Percentiles rank a stretch among this genome's conserved stretches.
phyloP scores from a whole-genome alignment of 169 alveolate species.

The Cryptosporidium canis region DNA sequence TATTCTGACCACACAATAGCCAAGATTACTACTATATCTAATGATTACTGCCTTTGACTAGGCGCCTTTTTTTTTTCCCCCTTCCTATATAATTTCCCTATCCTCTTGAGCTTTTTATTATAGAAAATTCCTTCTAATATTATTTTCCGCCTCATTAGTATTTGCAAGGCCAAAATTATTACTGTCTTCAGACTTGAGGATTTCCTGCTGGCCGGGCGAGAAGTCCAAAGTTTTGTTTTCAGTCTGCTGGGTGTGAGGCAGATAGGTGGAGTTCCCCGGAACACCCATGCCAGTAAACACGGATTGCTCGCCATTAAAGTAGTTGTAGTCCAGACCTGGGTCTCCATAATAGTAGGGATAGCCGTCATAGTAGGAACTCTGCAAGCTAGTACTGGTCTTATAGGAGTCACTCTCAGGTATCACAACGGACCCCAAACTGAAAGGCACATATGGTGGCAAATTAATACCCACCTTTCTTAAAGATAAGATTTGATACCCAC shows the following conservation, averaged over 20 bases:
- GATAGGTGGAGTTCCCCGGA: not conserved
- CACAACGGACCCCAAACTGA: conserved; percentile 58
- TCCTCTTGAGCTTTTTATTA: not conserved
- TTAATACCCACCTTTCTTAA: conserved; percentile 67
- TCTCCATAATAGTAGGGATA: conserved; percentile 1
- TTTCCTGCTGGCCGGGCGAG: no score
- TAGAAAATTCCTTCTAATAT: not conserved
- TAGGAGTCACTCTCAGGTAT: conserved; percentile 51
- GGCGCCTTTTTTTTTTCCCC: no score
- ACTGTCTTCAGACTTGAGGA: not conserved
- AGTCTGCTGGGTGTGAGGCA: no score
- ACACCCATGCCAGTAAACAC: conserved; percentile 11
- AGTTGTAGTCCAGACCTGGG: not conserved
- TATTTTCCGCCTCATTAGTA: conserved; percentile 4
- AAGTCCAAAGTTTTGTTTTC: not conserved
- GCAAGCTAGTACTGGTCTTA: not conserved
- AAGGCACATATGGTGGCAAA: conserved; percentile 71
- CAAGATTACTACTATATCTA: no score
- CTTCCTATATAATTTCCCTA: no score
- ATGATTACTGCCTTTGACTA: no score
- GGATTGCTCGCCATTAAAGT: not conserved
- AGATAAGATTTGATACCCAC: conserved; percentile 73
- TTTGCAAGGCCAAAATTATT: not conserved
- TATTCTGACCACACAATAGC: no score
- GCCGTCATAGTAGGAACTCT: not conserved